These are phyloP conservation scores for Phaeodactylum tricornutum DNA, from an alignment of 108 stramenopile genomes.

Conservation along the genomic window DNA sequence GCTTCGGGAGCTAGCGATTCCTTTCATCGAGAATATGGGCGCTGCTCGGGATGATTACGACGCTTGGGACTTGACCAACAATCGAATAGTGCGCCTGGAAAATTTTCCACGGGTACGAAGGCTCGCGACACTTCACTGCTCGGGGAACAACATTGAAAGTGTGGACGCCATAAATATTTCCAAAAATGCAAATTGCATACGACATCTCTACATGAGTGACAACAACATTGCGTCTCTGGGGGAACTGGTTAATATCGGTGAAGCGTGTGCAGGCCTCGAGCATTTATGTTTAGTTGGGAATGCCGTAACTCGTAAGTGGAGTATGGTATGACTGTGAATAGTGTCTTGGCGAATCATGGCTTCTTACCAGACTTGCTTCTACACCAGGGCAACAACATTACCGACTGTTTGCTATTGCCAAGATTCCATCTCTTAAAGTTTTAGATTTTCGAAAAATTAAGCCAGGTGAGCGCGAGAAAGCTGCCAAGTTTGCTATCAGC, in stretches of 20 bases:
- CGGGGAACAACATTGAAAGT: conserved; percentile 52
- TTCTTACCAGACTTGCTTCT: not conserved
- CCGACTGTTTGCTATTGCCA: conserved; percentile 42
- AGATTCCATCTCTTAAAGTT: conserved; percentile 63
- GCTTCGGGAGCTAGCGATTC: conserved; percentile 67
- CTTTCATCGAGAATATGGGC: conserved; percentile 65
- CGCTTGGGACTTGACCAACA: conserved; percentile 71
- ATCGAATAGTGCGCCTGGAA: conserved; percentile 51
- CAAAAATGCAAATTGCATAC: conserved; percentile 26
- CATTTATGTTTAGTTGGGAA: conserved; percentile 58
- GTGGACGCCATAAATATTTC: conserved; percentile 46
- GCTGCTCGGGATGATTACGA: conserved; percentile 73
- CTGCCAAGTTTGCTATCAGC: conserved; percentile 57
- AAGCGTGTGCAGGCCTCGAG: conserved; percentile 60
- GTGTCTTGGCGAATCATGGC: not conserved
- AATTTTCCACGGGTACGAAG: conserved; percentile 64
- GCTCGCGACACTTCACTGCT: conserved; percentile 32
- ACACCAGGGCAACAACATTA: conserved; percentile 72
- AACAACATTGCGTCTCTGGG: conserved; percentile 52
- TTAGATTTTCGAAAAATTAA: conserved; percentile 64
- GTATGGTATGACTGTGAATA: too few species aligned
- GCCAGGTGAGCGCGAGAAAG: conserved; percentile 62
- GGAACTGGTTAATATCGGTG: conserved; percentile 52
- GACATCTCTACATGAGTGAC: too few species aligned
- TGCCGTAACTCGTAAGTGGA: conserved; percentile 81